Evolutionary conservation across 805 yeast genomes (phyloP).

Genomic region (Wickerhamomyces hampshirensis): DNA sequence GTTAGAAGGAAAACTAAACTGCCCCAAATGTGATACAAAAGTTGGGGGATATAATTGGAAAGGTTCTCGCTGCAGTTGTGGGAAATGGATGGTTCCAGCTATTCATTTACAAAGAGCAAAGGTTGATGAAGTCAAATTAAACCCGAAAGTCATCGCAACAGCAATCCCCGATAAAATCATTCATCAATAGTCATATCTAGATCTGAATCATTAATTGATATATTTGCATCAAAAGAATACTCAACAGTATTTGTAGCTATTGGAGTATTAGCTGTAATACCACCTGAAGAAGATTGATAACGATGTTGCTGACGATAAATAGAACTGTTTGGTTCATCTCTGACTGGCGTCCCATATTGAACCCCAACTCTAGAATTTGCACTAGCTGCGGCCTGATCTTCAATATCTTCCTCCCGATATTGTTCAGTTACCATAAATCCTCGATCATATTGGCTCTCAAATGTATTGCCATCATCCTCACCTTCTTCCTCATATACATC

Average conservation of each 20-base stretch:
- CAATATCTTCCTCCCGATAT: conserved; percentile 14
- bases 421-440: conserved; percentile 25
- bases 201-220: conserved; percentile 31
- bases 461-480: conserved; percentile 20
- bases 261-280: neutral
- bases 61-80: conserved; percentile 92
- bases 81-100: conserved; percentile 93
- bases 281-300: conserved; percentile 2
- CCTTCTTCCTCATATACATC: conserved; percentile 32
- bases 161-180: conserved; percentile 13
- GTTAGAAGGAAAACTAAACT: conserved; percentile 79
- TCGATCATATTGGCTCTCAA: conserved; percentile 23
- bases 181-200: conserved; percentile 43
- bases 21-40: conserved; percentile 82
- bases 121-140: conserved; percentile 51
- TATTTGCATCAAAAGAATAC: conserved; percentile 21
- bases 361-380: no score
- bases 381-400: conserved; percentile 2
- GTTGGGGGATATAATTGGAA: conserved; percentile 94
- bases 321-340: conserved; percentile 1
- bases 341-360: conserved; percentile 13
- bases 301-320: neutral
- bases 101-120: conserved; percentile 75
- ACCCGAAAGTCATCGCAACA: no score
- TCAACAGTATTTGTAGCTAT: conserved; percentile 7